A percentile compares a stretch with the other conserved stretches of the same genome.
These are phyloP conservation scores for Dictyostelium firmibasis DNA, from an alignment of 78 protist species.

Conservation along the genomic window DNA sequence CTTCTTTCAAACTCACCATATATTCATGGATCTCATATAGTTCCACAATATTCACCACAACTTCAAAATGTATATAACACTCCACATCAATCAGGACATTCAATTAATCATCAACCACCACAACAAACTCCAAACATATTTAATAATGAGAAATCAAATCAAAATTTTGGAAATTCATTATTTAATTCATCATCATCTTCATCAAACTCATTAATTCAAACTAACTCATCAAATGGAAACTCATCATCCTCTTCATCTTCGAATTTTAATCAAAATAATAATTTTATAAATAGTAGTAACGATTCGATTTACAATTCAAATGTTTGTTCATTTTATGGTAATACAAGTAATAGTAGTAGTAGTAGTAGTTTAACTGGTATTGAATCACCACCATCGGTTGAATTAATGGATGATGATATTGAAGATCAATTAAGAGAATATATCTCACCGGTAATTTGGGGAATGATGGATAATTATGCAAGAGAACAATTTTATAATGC, in stretches of 20 bases:
- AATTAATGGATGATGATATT: conserved; percentile 46
- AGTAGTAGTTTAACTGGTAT: background rate
- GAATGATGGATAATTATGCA: conserved; percentile 31
- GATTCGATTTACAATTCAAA: background rate
- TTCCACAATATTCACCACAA: conserved; percentile 42
- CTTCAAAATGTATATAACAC: background rate
- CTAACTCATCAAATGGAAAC: background rate
- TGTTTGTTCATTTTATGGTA: background rate
- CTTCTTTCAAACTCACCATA: conserved; percentile 19
- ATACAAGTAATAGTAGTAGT: background rate
- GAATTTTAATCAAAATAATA: background rate
- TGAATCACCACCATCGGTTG: conserved; percentile 67
- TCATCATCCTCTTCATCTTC: background rate
- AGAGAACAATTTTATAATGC: conserved; percentile 30
- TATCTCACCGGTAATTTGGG: conserved; percentile 22
- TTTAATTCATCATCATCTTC: background rate
- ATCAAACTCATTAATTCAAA: background rate
- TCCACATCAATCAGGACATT: background rate
- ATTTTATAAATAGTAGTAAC: background rate
- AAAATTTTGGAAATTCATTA: background rate
- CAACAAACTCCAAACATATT: conserved; percentile 6
- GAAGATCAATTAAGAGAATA: conserved; percentile 73
- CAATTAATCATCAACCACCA: background rate
- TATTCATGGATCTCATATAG: background rate
- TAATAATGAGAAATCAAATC: background rate